Evolutionary conservation across 805 yeast species (phyloP), one percentile per base, ranked within the genome.

Genomic region (Zygotorulaspora sp.): DNA sequence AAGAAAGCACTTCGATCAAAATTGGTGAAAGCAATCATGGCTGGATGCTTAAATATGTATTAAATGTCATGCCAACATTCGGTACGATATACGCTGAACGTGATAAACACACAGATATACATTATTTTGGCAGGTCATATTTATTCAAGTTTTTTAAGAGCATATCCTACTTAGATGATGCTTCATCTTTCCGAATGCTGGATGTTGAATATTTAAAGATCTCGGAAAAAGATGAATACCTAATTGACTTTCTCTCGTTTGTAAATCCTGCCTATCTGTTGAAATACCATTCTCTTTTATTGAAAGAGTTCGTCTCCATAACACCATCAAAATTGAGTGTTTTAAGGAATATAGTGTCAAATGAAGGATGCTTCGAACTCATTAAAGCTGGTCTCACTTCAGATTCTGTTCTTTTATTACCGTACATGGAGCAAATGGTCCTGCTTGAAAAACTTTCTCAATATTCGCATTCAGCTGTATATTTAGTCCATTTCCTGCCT

Each of bases 391-490:
- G 47, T 12, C 25, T 58, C 9, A 45, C 43, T 2, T 35, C 59
- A 6, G 46, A 40, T 9, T 11, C 38, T 3, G 48, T 60, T 9
- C 24, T 56, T 20, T 29, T 33, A 4, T 38, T 60, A 50, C 63
- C 63, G 19, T 60, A 57, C 36, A 31, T 49, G 32, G 63, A 58
- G 40, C 62, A 57, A 38, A 55, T 60, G 61, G 53, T 50, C 6
- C 25, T 60, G 12, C 31, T 57, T 6, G 51, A 56, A 37, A 48
- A 47, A 20, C 8, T 60, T 22, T 43, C 63, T 3, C 49, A 45
- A 26, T 52, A 35, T 36, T 14, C 41, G 2, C 44, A 57, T 35
- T 42, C 52, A 4, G 43, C 45, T 2, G 30, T 31, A 4, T 54
- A 36, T 34, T 32, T 58, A 13, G 32, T 54, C 2, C 25, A 43